A percentile compares a stretch with the other conserved stretches of the same genome.
Conservation (phyloP, 352 stramenopile species). For the Phytopythium ostracodes region DNA sequence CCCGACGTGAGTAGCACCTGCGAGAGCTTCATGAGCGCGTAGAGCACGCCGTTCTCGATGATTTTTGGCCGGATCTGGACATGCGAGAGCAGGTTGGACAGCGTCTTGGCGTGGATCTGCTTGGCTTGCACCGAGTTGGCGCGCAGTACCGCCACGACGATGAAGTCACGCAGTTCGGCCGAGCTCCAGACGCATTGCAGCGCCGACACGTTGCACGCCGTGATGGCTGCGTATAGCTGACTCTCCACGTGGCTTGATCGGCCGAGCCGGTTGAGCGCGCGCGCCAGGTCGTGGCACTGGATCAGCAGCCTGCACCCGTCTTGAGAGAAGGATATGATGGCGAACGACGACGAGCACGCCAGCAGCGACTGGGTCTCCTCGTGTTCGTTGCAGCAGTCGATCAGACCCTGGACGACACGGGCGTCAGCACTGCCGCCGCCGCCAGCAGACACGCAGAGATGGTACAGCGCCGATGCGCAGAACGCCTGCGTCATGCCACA, state of each 20-base stretch:
- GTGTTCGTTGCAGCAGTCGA: constrained; percentile 65
- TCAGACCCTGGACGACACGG: constrained; percentile 55
- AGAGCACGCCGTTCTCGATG: constrained; percentile 73
- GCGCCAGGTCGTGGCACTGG: constrained; percentile 39
- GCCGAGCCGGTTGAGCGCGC: constrained; percentile 66
- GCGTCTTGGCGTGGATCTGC: constrained; percentile 78
- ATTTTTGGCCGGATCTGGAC: constrained; percentile 41
- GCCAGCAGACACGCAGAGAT: constrained; percentile 48
- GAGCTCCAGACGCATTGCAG: constrained; percentile 69
- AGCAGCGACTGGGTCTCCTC: constrained; percentile 67
- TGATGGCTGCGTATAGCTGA: constrained; percentile 76
- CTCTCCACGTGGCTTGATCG: constrained; percentile 70
- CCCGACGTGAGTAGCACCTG: constrained; percentile 39
- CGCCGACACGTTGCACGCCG: constrained; percentile 73
- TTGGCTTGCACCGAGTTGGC: constrained; percentile 79
- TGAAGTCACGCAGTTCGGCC: constrained; percentile 76
- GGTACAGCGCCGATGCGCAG: constrained; percentile 70
- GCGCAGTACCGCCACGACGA: constrained; percentile 68
- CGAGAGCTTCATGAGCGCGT: constrained; percentile 77
- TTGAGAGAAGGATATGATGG: constrained; percentile 68
- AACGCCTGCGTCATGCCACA: constrained; percentile 51
- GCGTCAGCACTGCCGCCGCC: constrained; percentile 28
- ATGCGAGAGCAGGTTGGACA: constrained; percentile 75
- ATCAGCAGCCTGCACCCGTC: constrained; percentile 58
- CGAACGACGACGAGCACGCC: constrained; percentile 71